Evolutionary conservation across 2,329 filamentous ascomycete genomes (phyloP), one percentile per base, ranked within the genome.

Genomic region (Fusarium sp.): DNA sequence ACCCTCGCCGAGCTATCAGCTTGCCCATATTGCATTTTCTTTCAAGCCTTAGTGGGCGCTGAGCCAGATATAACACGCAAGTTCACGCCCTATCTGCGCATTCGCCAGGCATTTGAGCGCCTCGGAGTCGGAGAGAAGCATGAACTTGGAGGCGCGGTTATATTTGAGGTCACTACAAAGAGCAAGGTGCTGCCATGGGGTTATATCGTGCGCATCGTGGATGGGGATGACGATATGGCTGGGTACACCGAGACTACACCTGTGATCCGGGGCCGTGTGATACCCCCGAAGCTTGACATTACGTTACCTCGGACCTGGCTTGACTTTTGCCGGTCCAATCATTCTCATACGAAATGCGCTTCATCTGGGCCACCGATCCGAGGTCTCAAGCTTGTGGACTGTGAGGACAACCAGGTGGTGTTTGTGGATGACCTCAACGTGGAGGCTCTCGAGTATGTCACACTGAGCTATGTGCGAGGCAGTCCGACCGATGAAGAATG

Each of bases 11-110:
- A 75, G 39, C 64, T 74, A 14, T 78, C 79, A 22, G 64, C 68
- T 7, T 83, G 81, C 56, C 81, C 81, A n/a, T 83, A 81, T 70
- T 83, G 82, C 69, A 76, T 78, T 61, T 83, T 83, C 71, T 82
- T 83, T 64, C 77, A 80, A 50, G 78, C 80, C 54, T 70, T 83
- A 70, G 77, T 83, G 26, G 79, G 78, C 22, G 73, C 74, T 14
- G 73, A 68, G 24, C 73, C 76, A 20, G 78, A 81, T 24, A 65
- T 65, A 64, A 78, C 75, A 13, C 78, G 78, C 69, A 83, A 80
- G 55, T 83, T 82, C 51, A 81, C 81, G 14, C 82, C 82, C 2
- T 83, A 83, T 61, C 62, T 83, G 61, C 81, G 82, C 61, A 82
- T 83, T 47, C 78, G 82, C 28, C 77, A 79, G 51, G 82, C 81